These are phyloP conservation scores for Capronia americana DNA, from an alignment of 2,329 filamentous ascomycete species.

Conservation along the genomic window DNA sequence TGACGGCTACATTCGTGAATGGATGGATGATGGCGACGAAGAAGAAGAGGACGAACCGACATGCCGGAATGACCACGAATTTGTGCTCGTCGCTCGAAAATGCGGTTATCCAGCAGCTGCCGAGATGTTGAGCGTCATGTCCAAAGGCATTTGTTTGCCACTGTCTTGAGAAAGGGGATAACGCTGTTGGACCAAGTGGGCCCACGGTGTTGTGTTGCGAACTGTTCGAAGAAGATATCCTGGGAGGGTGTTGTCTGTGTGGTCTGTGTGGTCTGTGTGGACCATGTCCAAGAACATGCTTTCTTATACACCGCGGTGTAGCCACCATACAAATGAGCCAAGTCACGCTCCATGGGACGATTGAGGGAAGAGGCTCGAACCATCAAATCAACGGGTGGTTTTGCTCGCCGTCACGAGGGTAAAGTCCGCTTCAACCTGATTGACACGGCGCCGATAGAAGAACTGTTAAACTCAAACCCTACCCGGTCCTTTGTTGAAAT, in stretches of 20 bases:
- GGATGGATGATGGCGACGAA: constrained; percentile 13
- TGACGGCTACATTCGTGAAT: background rate
- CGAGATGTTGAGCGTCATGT: background rate
- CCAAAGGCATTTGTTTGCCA: background rate
- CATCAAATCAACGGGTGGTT: too few relatives aligned
- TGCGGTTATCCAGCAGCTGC: constrained; percentile 29
- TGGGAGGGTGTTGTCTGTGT: background rate
- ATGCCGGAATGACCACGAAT: constrained; percentile 48
- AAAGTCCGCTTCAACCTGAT: too few relatives aligned
- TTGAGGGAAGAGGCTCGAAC: too few relatives aligned
- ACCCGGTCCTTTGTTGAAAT: background rate
- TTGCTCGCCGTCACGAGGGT: too few relatives aligned
- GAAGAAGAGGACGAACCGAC: constrained; percentile 36
- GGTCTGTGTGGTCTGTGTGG: background rate
- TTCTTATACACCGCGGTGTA: too few relatives aligned
- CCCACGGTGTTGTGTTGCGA: background rate
- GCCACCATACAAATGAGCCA: too few relatives aligned
- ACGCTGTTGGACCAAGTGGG: background rate
- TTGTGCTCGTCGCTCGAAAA: constrained; percentile 42
- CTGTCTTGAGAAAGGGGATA: background rate
- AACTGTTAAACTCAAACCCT: too few relatives aligned
- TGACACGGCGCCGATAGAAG: too few relatives aligned
- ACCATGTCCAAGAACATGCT: too few relatives aligned
- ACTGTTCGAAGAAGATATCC: too few relatives aligned
- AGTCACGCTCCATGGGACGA: too few relatives aligned